Conservation (phyloP, 139 green algal genomes). For the Gonium pectorale region DNA sequence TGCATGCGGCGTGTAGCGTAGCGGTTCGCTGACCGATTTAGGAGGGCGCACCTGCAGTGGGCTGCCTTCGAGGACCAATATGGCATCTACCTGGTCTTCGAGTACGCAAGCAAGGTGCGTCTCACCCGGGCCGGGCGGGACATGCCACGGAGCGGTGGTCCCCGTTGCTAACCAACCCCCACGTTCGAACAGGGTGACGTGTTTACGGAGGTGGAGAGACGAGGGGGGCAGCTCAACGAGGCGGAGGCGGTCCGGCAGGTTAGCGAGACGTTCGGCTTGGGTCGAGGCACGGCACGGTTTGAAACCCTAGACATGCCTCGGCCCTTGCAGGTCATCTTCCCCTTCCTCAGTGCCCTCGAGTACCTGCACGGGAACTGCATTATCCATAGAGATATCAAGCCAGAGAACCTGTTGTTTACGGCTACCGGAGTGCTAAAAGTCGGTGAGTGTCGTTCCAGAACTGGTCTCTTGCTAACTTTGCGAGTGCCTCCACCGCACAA, state of each 20-base stretch:
- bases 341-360: slow-evolving; percentile 68
- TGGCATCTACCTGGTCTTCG: slow-evolving; percentile 55
- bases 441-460: too few species aligned
- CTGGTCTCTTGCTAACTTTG: too few species aligned
- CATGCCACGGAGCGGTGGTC: too few species aligned
- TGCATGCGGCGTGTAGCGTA: not conserved
- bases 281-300: too few species aligned
- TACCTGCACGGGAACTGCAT: slow-evolving; percentile 75
- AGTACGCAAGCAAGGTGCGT: slow-evolving; percentile 39
- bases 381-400: slow-evolving; percentile 83
- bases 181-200: slow-evolving; percentile 67
- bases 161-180: too few species aligned
- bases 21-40: too few species aligned
- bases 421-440: slow-evolving; percentile 65
- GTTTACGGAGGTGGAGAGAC: slow-evolving; percentile 65
- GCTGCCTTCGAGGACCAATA: slow-evolving; percentile 70
- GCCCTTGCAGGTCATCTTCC: slow-evolving; percentile 55
- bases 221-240: slow-evolving; percentile 63
- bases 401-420: slow-evolving; percentile 70
- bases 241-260: slow-evolving; percentile 60
- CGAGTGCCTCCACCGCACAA: too few species aligned
- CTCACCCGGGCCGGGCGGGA: too few species aligned
- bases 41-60: slow-evolving; percentile 46
- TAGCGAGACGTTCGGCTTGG: not conserved
- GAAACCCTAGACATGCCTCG: too few species aligned